Evolutionary conservation across 306 rosid species (phyloP).

Genomic region (Glycine tomentella): DNA sequence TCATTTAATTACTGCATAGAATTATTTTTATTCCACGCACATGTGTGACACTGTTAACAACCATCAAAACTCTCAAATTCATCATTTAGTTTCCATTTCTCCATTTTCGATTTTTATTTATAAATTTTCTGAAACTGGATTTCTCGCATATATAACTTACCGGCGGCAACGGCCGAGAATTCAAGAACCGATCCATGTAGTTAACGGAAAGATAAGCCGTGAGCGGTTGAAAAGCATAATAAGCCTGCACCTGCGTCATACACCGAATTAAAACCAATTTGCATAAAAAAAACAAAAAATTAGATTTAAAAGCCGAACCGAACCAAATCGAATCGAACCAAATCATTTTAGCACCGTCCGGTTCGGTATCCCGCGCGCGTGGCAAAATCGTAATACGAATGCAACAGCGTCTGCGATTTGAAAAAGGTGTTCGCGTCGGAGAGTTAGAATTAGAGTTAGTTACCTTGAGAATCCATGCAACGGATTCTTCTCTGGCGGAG

Average conservation of each 20-base stretch:
- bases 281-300: neutral
- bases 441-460: neutral
- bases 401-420: slow-evolving; percentile 32
- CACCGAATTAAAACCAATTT: slow-evolving; percentile 22
- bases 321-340: neutral
- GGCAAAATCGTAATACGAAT: slow-evolving; percentile 54
- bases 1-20: slow-evolving; percentile 49
- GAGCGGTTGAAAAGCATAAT: slow-evolving; percentile 78
- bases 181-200: slow-evolving; percentile 90
- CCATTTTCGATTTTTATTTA: neutral
- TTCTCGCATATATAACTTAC: slow-evolving; percentile 54
- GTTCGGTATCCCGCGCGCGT: slow-evolving; percentile 35
- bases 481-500: slow-evolving; percentile 77
- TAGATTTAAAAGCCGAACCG: neutral
- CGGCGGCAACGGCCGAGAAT: slow-evolving; percentile 90
- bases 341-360: slow-evolving; percentile 21
- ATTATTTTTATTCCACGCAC: slow-evolving; percentile 18
- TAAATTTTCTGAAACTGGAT: slow-evolving; percentile 23
- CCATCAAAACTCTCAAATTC: slow-evolving; percentile 12
- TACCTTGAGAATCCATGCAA: slow-evolving; percentile 99
- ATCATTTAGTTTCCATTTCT: neutral
- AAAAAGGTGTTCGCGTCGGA: neutral
- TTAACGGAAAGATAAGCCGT: slow-evolving; percentile 97
- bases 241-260: slow-evolving; percentile 72
- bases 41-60: neutral